A percentile compares a stretch with the other conserved stretches of the same genome.
Conservation (phyloP, 106 monocot species). For the Gastrodia elata region DNA sequence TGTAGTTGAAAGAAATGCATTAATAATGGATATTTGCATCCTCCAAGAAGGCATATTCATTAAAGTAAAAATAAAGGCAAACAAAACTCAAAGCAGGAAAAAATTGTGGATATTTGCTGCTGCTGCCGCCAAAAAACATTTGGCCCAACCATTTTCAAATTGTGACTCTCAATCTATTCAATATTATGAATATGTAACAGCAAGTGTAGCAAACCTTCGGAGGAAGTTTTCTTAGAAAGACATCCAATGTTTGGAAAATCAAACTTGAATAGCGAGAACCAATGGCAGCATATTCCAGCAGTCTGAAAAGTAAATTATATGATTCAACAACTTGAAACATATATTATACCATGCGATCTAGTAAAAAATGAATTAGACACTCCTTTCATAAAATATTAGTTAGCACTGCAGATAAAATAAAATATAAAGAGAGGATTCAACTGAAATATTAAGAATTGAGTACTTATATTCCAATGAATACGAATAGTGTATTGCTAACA, state of each 20-base stretch:
- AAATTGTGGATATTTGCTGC: neutral
- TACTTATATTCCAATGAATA: neutral
- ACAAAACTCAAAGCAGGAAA: neutral
- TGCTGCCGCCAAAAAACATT: neutral
- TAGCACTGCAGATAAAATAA: neutral
- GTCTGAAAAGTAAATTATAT: slow-evolving; percentile 34
- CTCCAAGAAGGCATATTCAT: neutral
- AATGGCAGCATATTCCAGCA: slow-evolving; percentile 79
- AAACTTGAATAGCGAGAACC: slow-evolving; percentile 88
- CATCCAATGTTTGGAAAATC: slow-evolving; percentile 72
- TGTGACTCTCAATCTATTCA: neutral
- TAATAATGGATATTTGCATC: neutral
- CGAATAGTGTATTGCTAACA: neutral
- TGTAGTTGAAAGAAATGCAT: neutral
- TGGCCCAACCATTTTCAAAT: neutral
- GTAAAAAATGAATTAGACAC: neutral
- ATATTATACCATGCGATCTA: neutral
- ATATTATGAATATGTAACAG: neutral
- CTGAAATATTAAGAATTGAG: neutral
- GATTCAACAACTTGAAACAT: neutral
- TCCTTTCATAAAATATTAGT: neutral
- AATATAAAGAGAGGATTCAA: neutral
- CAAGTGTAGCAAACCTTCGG: slow-evolving; percentile 48
- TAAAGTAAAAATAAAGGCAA: neutral
- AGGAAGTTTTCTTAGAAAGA: slow-evolving; percentile 80